Base-by-base conservation (phyloP, 306 rosid genomes). In the Cajanus cajan region DNA sequence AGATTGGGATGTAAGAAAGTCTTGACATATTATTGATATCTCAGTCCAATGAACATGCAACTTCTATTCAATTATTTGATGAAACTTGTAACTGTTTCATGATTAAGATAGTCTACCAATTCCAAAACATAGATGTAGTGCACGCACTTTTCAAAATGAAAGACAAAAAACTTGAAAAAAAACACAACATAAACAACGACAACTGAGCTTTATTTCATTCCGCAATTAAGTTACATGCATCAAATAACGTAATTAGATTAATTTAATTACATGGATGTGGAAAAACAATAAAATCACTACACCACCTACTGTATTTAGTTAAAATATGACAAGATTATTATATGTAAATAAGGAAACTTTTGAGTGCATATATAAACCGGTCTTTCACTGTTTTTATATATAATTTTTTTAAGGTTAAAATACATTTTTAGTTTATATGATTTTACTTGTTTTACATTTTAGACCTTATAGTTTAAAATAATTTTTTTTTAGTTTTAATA, bases 1-100 rank as follows among this genome's bases (percentile, higher is more conserved):
- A 74, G 82, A 33, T 52, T 80, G 88, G 81, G 83, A 82, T 86
- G 92, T 88, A 85, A 85, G 50, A 52, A 7, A 61, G 33, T 41
- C 71, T 81, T 80, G 68, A 83, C 77, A 80, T 59, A 64, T 36
- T 55, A 79, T 33, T 80, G 77, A 25, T 62, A 22, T 80, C 52
- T 37, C 2, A 51, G 67, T 45, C 80, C 70, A 24, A 10, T 76
- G 59, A 51, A 68, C 74, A 69, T 80, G 22, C 55, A 51, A 79
- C 69, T 87, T 74, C 77, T 66, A 15, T 75, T 68, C 39, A 47
- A 16, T 58, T 58, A 68, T 58, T 58, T 19, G 43, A 64, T 51
- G 66, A 21, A 80, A 51, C 14, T 47, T 22, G 11, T 13, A 16
- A 6, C 33, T 25, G 2, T 13, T 40, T 18, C 58, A 11, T 34